Percentiles rank a stretch among this genome's conserved stretches.
Evolutionary conservation across 2,329 filamentous ascomycete species (phyloP).

Genomic region (Hypocrella siamensis): DNA sequence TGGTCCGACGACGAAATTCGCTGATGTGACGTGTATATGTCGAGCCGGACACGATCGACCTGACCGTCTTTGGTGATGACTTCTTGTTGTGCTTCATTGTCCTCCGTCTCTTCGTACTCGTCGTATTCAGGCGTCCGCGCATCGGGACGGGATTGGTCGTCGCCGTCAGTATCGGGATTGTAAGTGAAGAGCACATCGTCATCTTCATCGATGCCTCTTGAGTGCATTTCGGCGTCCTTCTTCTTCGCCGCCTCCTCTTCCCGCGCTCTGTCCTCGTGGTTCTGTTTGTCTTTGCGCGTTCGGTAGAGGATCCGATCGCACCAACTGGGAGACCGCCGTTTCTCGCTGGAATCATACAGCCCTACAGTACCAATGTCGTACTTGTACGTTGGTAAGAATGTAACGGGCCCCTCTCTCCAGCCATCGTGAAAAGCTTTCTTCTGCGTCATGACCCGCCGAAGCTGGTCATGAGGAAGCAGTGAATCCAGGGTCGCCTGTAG

Average conservation of each 20-base stretch:
- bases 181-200: constrained; percentile 88
- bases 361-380: constrained; percentile 91
- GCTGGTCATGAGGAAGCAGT: constrained; percentile 77
- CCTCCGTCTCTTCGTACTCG: constrained; percentile 35
- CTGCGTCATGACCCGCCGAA: constrained; percentile 55
- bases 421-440: constrained; percentile 80
- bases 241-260: constrained; percentile 53
- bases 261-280: constrained; percentile 44
- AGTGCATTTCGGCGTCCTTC: constrained; percentile 74
- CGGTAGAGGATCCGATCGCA: constrained; percentile 88
- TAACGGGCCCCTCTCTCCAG: constrained; percentile 78
- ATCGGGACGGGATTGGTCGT: constrained; percentile 20
- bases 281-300: constrained; percentile 53
- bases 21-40: constrained; percentile 76
- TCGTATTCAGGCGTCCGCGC: constrained; percentile 37
- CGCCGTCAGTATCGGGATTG: constrained; percentile 62
- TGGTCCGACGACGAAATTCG: constrained; percentile 85
- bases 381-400: constrained; percentile 90
- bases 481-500: constrained; percentile 80
- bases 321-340: constrained; percentile 85
- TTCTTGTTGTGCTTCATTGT: constrained; percentile 23
- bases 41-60: constrained; percentile 35
- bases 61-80: constrained; percentile 43
- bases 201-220: constrained; percentile 58
- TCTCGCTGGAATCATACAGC: constrained; percentile 89